Evolutionary conservation across 2,329 filamentous ascomycete genomes (phyloP).

Genomic region (Coleophoma eucalyptorum): DNA sequence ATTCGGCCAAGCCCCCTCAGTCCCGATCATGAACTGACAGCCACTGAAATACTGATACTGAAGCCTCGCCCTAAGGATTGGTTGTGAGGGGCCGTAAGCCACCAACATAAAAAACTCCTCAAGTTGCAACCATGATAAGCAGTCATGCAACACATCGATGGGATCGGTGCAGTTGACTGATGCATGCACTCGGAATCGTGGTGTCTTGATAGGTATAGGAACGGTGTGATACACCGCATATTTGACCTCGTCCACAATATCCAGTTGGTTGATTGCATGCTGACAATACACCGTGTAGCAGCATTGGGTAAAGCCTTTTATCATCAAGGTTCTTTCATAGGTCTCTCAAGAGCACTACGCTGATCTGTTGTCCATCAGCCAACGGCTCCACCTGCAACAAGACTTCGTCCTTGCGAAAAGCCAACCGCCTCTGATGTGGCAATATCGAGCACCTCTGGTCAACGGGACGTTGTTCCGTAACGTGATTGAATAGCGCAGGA

Average conservation of each 20-base stretch:
- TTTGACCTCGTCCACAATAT: background rate
- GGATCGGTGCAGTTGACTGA: no score
- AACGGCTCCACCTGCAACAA: constrained; percentile 12
- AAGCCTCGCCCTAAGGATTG: constrained; percentile 1
- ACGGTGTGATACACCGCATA: constrained; percentile 4
- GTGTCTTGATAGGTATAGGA: background rate
- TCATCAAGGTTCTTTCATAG: no score
- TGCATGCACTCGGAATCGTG: no score
- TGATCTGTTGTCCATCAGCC: constrained; percentile 14
- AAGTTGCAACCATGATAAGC: constrained; percentile 1
- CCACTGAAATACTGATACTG: background rate
- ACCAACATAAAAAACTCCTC: constrained; percentile 8
- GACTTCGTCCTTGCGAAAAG: no score
- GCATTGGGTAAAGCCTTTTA: background rate
- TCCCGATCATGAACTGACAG: background rate
- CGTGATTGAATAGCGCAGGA: constrained; percentile 20
- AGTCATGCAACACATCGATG: no score
- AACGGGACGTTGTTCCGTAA: constrained; percentile 22
- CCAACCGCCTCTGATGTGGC: constrained; percentile 3
- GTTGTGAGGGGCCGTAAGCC: constrained; percentile 4
- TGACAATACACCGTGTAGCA: background rate
- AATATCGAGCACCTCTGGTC: constrained; percentile 8
- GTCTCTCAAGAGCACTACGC: background rate
- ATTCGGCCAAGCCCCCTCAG: background rate
- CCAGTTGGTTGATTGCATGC: no score